These are phyloP conservation scores for Mycosphaerella sp. DNA, from an alignment of 2,329 filamentous ascomycete species.

Conservation along the genomic window DNA sequence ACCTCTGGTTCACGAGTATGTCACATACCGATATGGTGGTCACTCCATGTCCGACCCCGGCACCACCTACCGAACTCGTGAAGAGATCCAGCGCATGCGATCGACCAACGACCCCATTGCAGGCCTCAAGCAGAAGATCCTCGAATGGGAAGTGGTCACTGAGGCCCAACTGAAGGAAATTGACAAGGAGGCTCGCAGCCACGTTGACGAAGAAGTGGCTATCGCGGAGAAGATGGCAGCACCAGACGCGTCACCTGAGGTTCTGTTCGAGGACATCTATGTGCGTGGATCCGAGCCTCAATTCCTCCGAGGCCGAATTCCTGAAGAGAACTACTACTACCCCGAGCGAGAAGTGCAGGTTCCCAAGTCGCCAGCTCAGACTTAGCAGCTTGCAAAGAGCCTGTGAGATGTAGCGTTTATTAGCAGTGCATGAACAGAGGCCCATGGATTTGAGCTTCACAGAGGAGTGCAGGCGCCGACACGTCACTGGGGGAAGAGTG, in stretches of 20 bases:
- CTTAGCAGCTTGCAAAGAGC: conserved; percentile 15
- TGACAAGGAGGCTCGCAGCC: conserved; percentile 83
- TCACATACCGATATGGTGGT: conserved; percentile 98
- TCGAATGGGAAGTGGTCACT: conserved; percentile 85
- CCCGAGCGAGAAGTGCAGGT: conserved; percentile 27
- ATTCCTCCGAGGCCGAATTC: conserved; percentile 78
- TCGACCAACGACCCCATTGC: conserved; percentile 98
- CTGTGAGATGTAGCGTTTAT: conserved; percentile 5
- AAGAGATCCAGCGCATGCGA: conserved; percentile 99
- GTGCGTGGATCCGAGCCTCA: conserved; percentile 78
- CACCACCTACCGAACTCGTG: conserved; percentile 95
- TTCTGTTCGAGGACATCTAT: conserved; percentile 96
- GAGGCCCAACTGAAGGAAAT: conserved; percentile 96
- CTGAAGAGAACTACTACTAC: conserved; percentile 89
- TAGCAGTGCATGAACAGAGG: conserved; percentile 2
- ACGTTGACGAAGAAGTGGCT: conserved; percentile 85
- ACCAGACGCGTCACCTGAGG: conserved; percentile 72
- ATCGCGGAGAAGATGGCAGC: conserved; percentile 79
- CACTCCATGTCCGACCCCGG: conserved; percentile 99
- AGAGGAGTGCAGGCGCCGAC: conserved; percentile 9
- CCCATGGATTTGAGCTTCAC: conserved; percentile 2
- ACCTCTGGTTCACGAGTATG: conserved; percentile 94
- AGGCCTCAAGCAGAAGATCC: conserved; percentile 93
- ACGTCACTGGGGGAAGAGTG: background rate
- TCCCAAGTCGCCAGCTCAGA: conserved; percentile 29